Evolutionary conservation across 257 asterid genomes (phyloP).

Genomic region (Petrea volubilis): DNA sequence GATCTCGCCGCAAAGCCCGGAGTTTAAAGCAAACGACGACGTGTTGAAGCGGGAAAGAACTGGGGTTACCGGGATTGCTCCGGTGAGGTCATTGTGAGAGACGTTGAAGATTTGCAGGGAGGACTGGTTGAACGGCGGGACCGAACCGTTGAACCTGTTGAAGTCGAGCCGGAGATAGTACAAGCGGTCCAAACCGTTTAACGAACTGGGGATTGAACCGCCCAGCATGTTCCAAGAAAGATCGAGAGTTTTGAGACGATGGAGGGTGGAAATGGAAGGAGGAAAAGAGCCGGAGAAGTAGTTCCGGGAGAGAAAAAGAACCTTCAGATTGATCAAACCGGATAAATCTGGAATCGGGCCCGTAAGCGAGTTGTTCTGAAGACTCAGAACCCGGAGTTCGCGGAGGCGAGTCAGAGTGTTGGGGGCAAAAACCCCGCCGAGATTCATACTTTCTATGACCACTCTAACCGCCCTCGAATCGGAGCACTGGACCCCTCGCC

Average conservation of each 20-base stretch:
- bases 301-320: conserved; percentile 60
- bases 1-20: conserved; percentile 76
- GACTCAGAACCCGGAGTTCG: conserved; percentile 71
- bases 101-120: conserved; percentile 59
- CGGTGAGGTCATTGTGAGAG: conserved; percentile 68
- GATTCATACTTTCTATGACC: conserved; percentile 38
- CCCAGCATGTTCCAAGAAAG: conserved; percentile 67
- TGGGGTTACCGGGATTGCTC: conserved; percentile 72
- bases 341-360: conserved; percentile 86
- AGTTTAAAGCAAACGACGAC: conserved; percentile 56
- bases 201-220: conserved; percentile 49
- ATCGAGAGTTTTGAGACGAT: conserved; percentile 78
- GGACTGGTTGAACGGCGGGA: conserved; percentile 74
- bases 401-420: conserved; percentile 47
- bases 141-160: conserved; percentile 80
- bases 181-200: conserved; percentile 53
- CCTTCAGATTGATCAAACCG: conserved; percentile 55
- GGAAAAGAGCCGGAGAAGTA: conserved; percentile 63
- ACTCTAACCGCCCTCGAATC: conserved; percentile 45
- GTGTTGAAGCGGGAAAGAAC: conserved; percentile 53
- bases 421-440: conserved; percentile 62
- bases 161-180: conserved; percentile 73
- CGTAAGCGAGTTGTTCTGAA: conserved; percentile 75
- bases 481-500: conserved; percentile 67
- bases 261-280: conserved; percentile 63